Conservation (phyloP, 1,284 basidiomycete species). For the Boletellus deceptivus region DNA sequence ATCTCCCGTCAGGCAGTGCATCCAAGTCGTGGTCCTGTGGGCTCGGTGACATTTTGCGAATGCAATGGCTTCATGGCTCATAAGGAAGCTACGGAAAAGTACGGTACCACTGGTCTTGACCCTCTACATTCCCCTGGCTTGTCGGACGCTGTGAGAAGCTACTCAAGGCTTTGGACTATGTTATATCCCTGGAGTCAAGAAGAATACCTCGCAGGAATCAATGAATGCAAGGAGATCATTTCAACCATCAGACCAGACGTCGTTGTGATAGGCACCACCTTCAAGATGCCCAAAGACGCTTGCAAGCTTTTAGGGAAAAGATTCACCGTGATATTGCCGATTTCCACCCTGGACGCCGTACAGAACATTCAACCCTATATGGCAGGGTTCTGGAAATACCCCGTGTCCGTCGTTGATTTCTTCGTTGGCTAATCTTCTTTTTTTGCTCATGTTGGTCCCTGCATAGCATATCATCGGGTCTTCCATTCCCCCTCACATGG, state of each 20-base stretch:
- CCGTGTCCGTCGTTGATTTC: background rate
- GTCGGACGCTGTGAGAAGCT: background rate
- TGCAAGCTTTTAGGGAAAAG: conserved; percentile 1
- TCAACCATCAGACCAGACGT: background rate
- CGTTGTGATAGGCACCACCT: background rate
- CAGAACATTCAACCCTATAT: background rate
- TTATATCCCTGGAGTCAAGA: background rate
- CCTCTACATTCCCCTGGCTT: background rate
- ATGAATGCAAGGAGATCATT: background rate
- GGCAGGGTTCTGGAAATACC: conserved; percentile 1
- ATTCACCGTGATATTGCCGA: background rate
- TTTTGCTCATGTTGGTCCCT: background rate
- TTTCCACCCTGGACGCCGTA: background rate
- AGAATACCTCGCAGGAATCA: background rate
- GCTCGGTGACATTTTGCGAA: conserved; percentile 1
- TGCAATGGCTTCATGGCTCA: background rate
- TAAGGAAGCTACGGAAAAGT: too few relatives aligned
- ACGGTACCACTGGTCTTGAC: background rate
- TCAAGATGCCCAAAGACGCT: background rate
- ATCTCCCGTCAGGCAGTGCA: background rate
- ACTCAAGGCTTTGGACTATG: background rate
- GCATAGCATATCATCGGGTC: conserved; percentile 1
- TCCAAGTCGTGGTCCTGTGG: background rate
- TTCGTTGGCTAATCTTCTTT: background rate
- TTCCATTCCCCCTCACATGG: conserved; percentile 5